These are phyloP conservation scores for Coleophoma eucalyptorum DNA, from an alignment of 2,329 filamentous ascomycete genomes.

Conservation along the genomic window DNA sequence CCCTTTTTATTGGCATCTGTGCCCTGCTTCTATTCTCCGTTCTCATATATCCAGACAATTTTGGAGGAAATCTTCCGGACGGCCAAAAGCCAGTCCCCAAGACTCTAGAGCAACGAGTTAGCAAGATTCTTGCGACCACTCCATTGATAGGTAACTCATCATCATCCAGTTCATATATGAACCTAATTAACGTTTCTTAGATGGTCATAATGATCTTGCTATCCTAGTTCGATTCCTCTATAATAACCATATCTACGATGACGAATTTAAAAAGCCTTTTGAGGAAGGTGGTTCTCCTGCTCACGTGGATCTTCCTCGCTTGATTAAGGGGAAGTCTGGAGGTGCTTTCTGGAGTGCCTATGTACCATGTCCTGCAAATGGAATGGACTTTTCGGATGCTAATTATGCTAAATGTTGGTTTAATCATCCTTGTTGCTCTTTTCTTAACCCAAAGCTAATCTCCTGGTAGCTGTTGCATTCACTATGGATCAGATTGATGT, in stretches of 20 bases:
- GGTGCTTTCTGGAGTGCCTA: conserved; percentile 95
- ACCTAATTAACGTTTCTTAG: conserved; percentile 36
- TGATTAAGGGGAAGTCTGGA: conserved; percentile 67
- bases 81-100: conserved; percentile 9
- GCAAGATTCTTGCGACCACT: conserved; percentile 38
- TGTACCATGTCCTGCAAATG: conserved; percentile 70
- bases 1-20: conserved; percentile 9
- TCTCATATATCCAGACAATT: not conserved
- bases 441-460: not conserved
- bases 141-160: conserved; percentile 40
- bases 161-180: not conserved
- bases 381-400: conserved; percentile 68
- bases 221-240: conserved; percentile 64
- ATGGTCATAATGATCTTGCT: conserved; percentile 87
- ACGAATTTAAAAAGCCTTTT: conserved; percentile 72
- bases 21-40: not conserved
- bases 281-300: conserved; percentile 61
- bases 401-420: conserved; percentile 64
- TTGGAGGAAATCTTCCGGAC: conserved; percentile 1
- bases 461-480: conserved; percentile 49
- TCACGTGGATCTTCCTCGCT: conserved; percentile 77
- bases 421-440: not conserved
- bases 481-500: conserved; percentile 76
- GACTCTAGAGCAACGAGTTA: conserved; percentile 31
- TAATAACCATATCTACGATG: conserved; percentile 73